Evolutionary conservation across 495 filamentous ascomycete species (phyloP).

Genomic region (Apodospora peruviana): DNA sequence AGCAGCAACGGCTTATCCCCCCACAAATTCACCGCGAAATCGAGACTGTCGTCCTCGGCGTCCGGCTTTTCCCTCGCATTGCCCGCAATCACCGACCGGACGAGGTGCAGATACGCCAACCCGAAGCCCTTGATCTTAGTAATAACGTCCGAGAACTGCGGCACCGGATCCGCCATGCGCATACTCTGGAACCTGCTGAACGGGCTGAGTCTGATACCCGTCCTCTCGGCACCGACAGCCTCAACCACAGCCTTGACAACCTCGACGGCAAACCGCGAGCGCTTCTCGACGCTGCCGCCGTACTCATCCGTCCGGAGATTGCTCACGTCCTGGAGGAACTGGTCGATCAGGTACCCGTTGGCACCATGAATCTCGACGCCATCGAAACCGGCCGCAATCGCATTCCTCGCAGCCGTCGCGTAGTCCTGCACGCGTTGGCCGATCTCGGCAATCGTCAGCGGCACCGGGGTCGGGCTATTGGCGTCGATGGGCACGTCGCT

Average conservation of each 20-base stretch:
- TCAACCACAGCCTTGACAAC: conserved; percentile 54
- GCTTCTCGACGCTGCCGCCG: conserved; percentile 69
- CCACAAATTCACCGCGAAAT: conserved; percentile 49
- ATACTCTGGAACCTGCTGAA: conserved; percentile 64
- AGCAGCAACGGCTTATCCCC: conserved; percentile 51
- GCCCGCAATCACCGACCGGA: conserved; percentile 48
- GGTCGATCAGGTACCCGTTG: conserved; percentile 72
- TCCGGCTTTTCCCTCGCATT: conserved; percentile 32
- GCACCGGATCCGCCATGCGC: conserved; percentile 56
- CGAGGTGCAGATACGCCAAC: conserved; percentile 62
- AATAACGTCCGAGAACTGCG: conserved; percentile 58
- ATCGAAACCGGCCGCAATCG: conserved; percentile 67
- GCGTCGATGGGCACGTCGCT: conserved; percentile 38
- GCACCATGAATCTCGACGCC: conserved; percentile 71
- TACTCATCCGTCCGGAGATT: conserved; percentile 63
- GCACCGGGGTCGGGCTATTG: conserved; percentile 34
- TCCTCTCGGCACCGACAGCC: conserved; percentile 58
- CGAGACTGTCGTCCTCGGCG: conserved; percentile 36
- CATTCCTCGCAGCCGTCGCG: conserved; percentile 55
- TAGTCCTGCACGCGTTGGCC: conserved; percentile 50
- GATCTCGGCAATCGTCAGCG: conserved; percentile 55
- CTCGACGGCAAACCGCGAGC: conserved; percentile 61
- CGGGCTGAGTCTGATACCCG: conserved; percentile 60
- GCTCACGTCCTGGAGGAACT: conserved; percentile 59
- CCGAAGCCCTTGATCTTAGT: conserved; percentile 46